A percentile compares a stretch with the other conserved stretches of the same genome.
These are phyloP conservation scores for Cordyceps pruinosa DNA, from an alignment of 2,329 filamentous ascomycete species.

Conservation along the genomic window DNA sequence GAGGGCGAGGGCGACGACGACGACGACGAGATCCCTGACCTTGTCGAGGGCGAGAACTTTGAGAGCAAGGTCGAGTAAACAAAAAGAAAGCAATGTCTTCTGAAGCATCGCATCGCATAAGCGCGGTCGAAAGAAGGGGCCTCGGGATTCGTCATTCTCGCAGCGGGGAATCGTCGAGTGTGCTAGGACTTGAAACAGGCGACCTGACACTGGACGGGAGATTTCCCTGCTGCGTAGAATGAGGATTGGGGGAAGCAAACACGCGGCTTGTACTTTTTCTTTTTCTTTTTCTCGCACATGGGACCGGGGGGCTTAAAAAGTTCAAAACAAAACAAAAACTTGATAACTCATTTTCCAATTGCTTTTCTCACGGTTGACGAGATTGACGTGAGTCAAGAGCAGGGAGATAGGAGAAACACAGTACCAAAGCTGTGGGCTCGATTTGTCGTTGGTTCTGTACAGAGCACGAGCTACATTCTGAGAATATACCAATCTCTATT, in stretches of 20 bases:
- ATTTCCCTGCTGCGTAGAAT: neutral
- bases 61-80: conserved; percentile 92
- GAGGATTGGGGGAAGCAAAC: neutral
- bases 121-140: neutral
- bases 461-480: conserved; percentile 27
- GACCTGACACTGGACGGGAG: neutral
- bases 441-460: conserved; percentile 24
- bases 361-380: conserved; percentile 5
- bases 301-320: conserved; percentile 6
- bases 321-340: neutral
- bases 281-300: conserved; percentile 2
- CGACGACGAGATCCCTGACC: conserved; percentile 93
- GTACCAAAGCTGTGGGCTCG: conserved; percentile 17
- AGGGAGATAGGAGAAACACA: conserved; percentile 18
- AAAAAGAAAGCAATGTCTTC: neutral
- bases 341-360: conserved; percentile 5
- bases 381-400: conserved; percentile 8
- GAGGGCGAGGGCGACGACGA: conserved; percentile 84
- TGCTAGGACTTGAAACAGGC: neutral
- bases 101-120: conserved; percentile 1
- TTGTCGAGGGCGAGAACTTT: conserved; percentile 96
- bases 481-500: conserved; percentile 31
- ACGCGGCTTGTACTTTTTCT: conserved; percentile 6
- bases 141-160: neutral
- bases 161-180: neutral